Base-by-base conservation (phyloP, 208 protist genomes). In the Leishmania mexicana region DNA sequence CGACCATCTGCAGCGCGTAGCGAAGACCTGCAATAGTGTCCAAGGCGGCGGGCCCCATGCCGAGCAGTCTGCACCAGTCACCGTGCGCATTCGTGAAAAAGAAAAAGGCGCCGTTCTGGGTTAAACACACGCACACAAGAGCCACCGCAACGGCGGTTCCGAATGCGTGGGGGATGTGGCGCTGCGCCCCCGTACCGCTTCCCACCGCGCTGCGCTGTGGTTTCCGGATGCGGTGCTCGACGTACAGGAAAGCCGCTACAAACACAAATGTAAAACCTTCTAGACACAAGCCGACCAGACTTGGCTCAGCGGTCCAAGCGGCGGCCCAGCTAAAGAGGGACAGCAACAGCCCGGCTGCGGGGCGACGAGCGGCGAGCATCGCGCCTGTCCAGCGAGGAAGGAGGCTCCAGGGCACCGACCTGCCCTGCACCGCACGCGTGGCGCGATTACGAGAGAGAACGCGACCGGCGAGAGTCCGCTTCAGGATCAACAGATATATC, bases 181-280 rank as follows among this genome's bases (percentile, higher is more conserved):
- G 45, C 42, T 58, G 8, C 45, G 47, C 24, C 24, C 54, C 13
- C 42, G 13, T 42, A 38, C 40, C 24, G 38, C 40, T n/a, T 7
- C 42, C n/a, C 24, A 45, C 57, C 10, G 53, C 13, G 13, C 45
- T 28, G 40, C 28, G 47, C 19, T 3, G 51, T 49, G 28, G 77
- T 49, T 47, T 28, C 42, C 68, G 57, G 21, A 24, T 8, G 15
- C 28, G 38, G 21, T 65, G 53, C 75, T 78, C 75, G 31, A n/a
- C 58, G 31, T 40, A 70, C 13, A 80, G 47, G 28, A 73, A 64
- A 10, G 62, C 10, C 0, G 72, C 74, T 11, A 35, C 47, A 47
- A 82, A 82, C 3, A 75, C 53, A 47, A 85, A 85, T 2, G 82
- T 76, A 21, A 75, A 47, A 7, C 72, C 21, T 80, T 87, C 86